Percentiles rank a stretch among this genome's conserved stretches.
Evolutionary conservation across 495 filamentous ascomycete species (phyloP).

Genomic region (Acidomyces sp.): DNA sequence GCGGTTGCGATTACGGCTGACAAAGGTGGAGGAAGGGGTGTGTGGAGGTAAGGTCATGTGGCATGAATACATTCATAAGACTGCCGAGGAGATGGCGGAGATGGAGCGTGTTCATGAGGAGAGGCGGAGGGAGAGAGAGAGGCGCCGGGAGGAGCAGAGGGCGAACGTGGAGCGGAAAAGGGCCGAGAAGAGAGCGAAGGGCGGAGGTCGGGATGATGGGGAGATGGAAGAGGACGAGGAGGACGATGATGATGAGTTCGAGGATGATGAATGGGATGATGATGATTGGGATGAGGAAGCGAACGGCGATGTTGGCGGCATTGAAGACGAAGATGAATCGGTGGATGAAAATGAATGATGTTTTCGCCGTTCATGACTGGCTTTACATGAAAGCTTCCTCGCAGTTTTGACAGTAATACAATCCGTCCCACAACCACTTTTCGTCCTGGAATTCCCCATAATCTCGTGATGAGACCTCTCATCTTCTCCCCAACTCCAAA

Average conservation of each 20-base stretch:
- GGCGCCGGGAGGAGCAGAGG: slow-evolving; percentile 63
- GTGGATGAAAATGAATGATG: slow-evolving; percentile 2
- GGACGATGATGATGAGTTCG: slow-evolving; percentile 40
- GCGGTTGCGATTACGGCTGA: slow-evolving; percentile 74
- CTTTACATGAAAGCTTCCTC: too few relatives aligned
- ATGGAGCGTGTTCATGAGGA: slow-evolving; percentile 71
- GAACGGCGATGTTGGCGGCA: slow-evolving; percentile 16
- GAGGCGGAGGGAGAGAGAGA: slow-evolving; percentile 66
- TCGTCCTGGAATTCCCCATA: too few relatives aligned
- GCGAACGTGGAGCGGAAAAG: slow-evolving; percentile 81
- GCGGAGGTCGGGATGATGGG: slow-evolving; percentile 37
- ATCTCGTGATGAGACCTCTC: too few relatives aligned
- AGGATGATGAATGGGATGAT: slow-evolving; percentile 44
- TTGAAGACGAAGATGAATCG: slow-evolving; percentile 13
- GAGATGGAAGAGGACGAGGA: slow-evolving; percentile 45
- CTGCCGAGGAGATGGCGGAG: slow-evolving; percentile 56
- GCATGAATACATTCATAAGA: slow-evolving; percentile 88
- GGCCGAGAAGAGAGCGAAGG: slow-evolving; percentile 39
- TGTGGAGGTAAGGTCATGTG: slow-evolving; percentile 90
- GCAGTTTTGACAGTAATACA: too few relatives aligned
- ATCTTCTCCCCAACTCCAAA: slow-evolving; percentile 47
- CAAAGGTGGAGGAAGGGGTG: slow-evolving; percentile 91
- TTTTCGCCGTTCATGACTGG: too few relatives aligned
- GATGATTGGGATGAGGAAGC: slow-evolving; percentile 39
- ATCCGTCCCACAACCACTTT: too few relatives aligned